Evolutionary conservation across 2,329 filamentous ascomycete genomes (phyloP), one percentile per base, ranked within the genome.

Genomic region (Hymenoscyphus salicellus): DNA sequence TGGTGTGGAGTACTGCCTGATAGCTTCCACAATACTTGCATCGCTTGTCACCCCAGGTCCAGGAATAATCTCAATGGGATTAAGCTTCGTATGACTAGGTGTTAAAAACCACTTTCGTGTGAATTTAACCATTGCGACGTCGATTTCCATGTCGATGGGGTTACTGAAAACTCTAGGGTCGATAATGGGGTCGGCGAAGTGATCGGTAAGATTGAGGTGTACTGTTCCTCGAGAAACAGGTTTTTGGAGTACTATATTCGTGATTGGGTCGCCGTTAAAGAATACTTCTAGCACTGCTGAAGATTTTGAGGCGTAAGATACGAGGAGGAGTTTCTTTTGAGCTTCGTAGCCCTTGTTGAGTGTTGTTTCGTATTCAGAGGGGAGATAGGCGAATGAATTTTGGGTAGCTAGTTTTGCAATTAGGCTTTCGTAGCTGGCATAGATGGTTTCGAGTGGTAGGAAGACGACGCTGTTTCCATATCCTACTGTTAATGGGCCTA

Each of bases 101-200:
- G 61, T 57, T 8, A 20, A 28, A 33, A 41, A 62, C 55, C 52
- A 56, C 23, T 58, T 62, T 5, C 61, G 61, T 5, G 33, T 33
- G 17, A 58, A 56, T 28, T 62, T 62, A 17, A 49, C 16, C 10
- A 56, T 52, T 26, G 52, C 60, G 68, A 71, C 69, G 66, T 75
- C 74, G 60, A 78, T 70, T 8, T 76, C 73, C 32, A 77, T 66
- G 60, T 79, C 77, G 6, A 77, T 63, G 0, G 75, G 77, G 62
- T 79, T 78, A 8, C 72, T 71, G 1, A 71, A 72, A 1, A 76
- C 76, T 55, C 72, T 69, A 59, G 75, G 75, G 66, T 78, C 74
- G 30, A 79, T 68, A n/a, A 74, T 66, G 1, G 77, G 76, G 5
- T 71, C 67, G 0, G 62, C 70, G n/a, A 71, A 63, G 4, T 68